These are phyloP conservation scores for Fusarium sp. DNA, from an alignment of 2,329 filamentous ascomycete species.

Conservation along the genomic window DNA sequence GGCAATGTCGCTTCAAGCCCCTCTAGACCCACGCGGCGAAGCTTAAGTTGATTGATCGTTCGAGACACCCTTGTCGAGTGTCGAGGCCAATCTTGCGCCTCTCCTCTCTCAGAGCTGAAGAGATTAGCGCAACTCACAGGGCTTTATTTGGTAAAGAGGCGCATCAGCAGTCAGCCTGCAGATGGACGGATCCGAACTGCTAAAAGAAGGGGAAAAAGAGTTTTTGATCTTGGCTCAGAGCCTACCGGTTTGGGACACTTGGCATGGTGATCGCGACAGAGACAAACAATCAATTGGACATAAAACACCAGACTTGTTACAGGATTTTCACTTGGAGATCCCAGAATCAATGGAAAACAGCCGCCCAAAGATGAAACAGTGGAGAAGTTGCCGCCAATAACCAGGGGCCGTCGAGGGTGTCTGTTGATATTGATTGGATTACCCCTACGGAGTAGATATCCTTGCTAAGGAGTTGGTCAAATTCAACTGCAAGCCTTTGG, in stretches of 20 bases:
- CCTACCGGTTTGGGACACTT: not conserved
- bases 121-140: constrained; percentile 22
- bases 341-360: constrained; percentile 17
- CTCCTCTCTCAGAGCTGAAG: constrained; percentile 21
- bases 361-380: constrained; percentile 32
- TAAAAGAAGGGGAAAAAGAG: not conserved
- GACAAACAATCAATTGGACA: constrained; percentile 5
- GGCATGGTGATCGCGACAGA: not conserved
- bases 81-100: constrained; percentile 20
- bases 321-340: constrained; percentile 22
- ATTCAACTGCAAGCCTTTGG: not conserved
- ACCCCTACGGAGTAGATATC: constrained; percentile 19
- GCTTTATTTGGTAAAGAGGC: constrained; percentile 7
- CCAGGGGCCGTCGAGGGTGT: not conserved
- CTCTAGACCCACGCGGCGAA: constrained; percentile 39
- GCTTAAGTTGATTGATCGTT: constrained; percentile 43
- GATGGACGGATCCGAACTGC: constrained; percentile 2
- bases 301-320: constrained; percentile 34
- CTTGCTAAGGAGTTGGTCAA: not conserved
- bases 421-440: constrained; percentile 29
- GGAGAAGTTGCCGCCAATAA: constrained; percentile 29
- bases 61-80: constrained; percentile 32
- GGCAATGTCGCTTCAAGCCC: constrained; percentile 19
- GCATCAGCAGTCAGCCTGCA: constrained; percentile 17
- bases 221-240: constrained; percentile 10